A percentile compares a stretch with the other conserved stretches of the same genome.
Conservation (phyloP, 495 filamentous ascomycete genomes). For the Neurospora terricola region DNA sequence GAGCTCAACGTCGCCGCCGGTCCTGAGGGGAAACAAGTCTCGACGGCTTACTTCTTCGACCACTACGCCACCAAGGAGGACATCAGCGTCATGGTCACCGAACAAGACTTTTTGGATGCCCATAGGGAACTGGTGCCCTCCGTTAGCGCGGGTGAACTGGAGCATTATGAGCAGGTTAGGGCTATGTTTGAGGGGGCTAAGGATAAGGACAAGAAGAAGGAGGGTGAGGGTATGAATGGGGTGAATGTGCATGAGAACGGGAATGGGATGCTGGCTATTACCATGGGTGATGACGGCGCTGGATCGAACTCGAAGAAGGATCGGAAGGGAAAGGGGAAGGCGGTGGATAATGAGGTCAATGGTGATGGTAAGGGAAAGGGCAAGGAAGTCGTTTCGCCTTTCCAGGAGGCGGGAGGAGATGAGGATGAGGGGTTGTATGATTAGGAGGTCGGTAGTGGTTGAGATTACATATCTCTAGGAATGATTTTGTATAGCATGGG, state of each 20-base stretch:
- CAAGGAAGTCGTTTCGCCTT: slow-evolving; percentile 30
- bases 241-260: not conserved
- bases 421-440: slow-evolving; percentile 28
- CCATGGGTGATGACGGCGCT: slow-evolving; percentile 5
- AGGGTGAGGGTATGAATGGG: not conserved
- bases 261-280: not conserved
- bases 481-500: not conserved
- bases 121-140: slow-evolving; percentile 79
- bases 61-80: slow-evolving; percentile 77
- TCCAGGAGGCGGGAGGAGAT: slow-evolving; percentile 10
- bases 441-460: slow-evolving; percentile 1
- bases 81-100: slow-evolving; percentile 73
- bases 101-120: slow-evolving; percentile 76
- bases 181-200: slow-evolving; percentile 57
- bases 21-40: slow-evolving; percentile 33
- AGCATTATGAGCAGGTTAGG: slow-evolving; percentile 81
- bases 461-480: too few relatives aligned
- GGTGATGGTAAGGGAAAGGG: slow-evolving; percentile 38
- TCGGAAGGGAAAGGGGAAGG: slow-evolving; percentile 46
- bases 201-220: not conserved
- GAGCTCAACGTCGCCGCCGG: slow-evolving; percentile 39
- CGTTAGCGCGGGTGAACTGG: slow-evolving; percentile 85
- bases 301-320: slow-evolving; percentile 16
- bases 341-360: slow-evolving; percentile 10
- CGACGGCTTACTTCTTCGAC: slow-evolving; percentile 90